phyloP scores from a whole-genome alignment of 1,139 yeast genomes.

The Petasospora rhodanensis region DNA sequence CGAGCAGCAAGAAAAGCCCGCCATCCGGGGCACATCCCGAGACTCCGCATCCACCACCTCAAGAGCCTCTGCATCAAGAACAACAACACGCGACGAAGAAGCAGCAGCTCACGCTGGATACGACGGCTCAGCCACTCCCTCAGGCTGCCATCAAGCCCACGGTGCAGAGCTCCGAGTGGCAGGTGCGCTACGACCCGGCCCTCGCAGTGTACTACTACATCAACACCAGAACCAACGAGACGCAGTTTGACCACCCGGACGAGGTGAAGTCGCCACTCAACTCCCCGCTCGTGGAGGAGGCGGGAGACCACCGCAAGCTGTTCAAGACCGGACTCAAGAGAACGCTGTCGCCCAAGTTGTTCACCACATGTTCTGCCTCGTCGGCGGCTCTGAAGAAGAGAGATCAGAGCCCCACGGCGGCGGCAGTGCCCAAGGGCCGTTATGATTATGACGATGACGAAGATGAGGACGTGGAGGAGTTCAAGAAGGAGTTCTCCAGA shows the following conservation, averaged over 20 bases:
- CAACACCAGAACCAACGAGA: slow-evolving; percentile 16
- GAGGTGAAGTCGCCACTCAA: slow-evolving; percentile 22
- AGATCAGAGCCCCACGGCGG: background rate
- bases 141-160: slow-evolving; percentile 10
- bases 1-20: too few relatives aligned
- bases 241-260: slow-evolving; percentile 26
- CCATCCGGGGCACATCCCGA: too few relatives aligned
- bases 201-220: slow-evolving; percentile 19
- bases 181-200: slow-evolving; percentile 20
- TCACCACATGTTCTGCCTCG: too few relatives aligned
- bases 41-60: too few relatives aligned
- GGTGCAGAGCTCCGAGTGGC: slow-evolving; percentile 22
- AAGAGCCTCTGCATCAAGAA: too few relatives aligned
- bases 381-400: too few relatives aligned
- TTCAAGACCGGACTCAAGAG: slow-evolving; percentile 17
- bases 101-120: slow-evolving; percentile 3
- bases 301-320: slow-evolving; percentile 16
- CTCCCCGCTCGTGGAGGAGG: slow-evolving; percentile 5
- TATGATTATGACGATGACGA: slow-evolving; percentile 1
- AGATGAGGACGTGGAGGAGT: slow-evolving; percentile 23
- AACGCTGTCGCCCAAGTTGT: slow-evolving; percentile 20
- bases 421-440: background rate
- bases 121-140: background rate
- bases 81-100: too few relatives aligned
- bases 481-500: slow-evolving; percentile 16